Evolutionary conservation across 805 yeast genomes (phyloP).

Genomic region (Saturnispora bothae): DNA sequence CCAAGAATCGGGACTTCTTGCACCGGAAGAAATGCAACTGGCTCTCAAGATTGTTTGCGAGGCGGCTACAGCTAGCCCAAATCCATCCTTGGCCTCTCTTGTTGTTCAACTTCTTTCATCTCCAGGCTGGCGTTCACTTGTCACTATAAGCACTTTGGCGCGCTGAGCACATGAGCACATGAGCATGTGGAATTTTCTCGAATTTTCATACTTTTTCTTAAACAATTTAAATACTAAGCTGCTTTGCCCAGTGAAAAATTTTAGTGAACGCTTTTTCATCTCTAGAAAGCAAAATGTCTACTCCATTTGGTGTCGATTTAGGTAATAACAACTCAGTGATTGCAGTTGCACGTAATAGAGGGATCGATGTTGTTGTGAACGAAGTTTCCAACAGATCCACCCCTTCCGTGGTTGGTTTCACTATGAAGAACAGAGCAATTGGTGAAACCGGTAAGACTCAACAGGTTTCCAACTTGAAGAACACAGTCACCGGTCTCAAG

Average conservation of each 20-base stretch:
- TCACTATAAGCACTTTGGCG: neutral
- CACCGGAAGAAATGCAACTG: neutral
- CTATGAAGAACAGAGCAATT: conserved; percentile 75
- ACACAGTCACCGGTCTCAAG: conserved; percentile 91
- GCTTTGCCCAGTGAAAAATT: too few species aligned
- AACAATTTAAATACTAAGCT: too few species aligned
- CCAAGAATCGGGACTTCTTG: conserved; percentile 1
- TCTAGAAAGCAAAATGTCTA: conserved; percentile 73
- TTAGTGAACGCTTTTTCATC: too few species aligned
- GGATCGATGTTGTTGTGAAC: conserved; percentile 95
- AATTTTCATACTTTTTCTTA: too few species aligned
- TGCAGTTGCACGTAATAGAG: conserved; percentile 96
- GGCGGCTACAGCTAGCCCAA: neutral
- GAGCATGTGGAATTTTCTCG: conserved; percentile 1
- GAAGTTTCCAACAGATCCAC: conserved; percentile 98
- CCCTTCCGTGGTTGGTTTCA: conserved; percentile 83
- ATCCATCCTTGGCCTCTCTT: too few species aligned
- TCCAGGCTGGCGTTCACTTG: neutral
- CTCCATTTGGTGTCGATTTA: conserved; percentile 95
- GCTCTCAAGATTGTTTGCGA: neutral
- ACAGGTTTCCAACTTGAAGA: conserved; percentile 92
- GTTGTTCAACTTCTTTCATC: neutral
- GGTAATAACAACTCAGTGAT: conserved; percentile 91
- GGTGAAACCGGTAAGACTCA: conserved; percentile 96
- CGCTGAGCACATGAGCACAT: neutral